Conservation (phyloP, 805 yeast genomes). For the Cyberlindnera misumaiensis region DNA sequence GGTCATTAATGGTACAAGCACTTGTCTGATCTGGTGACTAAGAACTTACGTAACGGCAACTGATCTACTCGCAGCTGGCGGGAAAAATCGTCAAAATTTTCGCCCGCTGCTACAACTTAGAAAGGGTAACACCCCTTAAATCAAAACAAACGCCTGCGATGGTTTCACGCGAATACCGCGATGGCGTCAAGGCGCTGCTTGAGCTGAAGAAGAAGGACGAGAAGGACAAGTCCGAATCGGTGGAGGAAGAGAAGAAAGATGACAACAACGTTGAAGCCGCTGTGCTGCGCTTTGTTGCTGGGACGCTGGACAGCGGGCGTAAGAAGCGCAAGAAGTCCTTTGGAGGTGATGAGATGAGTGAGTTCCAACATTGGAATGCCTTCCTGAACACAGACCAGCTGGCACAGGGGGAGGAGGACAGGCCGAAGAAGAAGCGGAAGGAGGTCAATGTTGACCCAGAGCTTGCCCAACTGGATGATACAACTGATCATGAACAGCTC, state of each 20-base stretch:
- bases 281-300: slow-evolving; percentile 66
- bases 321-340: slow-evolving; percentile 21
- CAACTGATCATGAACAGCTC: slow-evolving; percentile 51
- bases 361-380: slow-evolving; percentile 25
- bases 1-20: no score
- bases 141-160: slow-evolving; percentile 2
- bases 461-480: slow-evolving; percentile 41
- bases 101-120: background rate
- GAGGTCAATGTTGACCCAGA: slow-evolving; percentile 46
- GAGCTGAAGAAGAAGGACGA: slow-evolving; percentile 20
- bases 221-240: background rate
- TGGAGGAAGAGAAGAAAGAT: slow-evolving; percentile 14
- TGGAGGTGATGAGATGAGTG: slow-evolving; percentile 18
- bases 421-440: slow-evolving; percentile 8
- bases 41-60: no score
- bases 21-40: no score
- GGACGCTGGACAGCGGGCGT: slow-evolving; percentile 36
- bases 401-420: slow-evolving; percentile 16
- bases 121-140: slow-evolving; percentile 2
- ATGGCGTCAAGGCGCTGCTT: slow-evolving; percentile 22
- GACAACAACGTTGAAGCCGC: slow-evolving; percentile 68
- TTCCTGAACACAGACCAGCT: slow-evolving; percentile 21
- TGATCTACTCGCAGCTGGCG: no score
- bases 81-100: background rate
- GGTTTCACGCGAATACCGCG: slow-evolving; percentile 17